Percentiles rank a stretch among this genome's conserved stretches.
These are phyloP conservation scores for Cercophora scortea DNA, from an alignment of 495 filamentous ascomycete genomes.

Conservation along the genomic window DNA sequence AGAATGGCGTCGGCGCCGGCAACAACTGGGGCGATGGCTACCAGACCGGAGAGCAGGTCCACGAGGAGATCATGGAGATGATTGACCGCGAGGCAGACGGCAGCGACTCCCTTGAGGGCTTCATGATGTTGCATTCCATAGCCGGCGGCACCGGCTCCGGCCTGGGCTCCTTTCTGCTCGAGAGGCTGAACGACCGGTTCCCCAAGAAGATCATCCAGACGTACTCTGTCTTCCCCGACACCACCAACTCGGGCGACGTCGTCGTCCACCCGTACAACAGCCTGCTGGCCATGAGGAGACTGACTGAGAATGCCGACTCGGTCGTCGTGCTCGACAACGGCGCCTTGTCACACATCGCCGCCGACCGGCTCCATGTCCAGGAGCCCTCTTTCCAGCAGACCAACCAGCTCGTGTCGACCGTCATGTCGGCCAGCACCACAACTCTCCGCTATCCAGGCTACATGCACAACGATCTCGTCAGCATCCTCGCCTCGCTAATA, in stretches of 20 bases:
- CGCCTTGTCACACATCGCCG: constrained; percentile 86
- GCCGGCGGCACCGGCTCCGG: constrained; percentile 95
- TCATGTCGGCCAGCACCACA: constrained; percentile 97
- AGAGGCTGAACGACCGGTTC: constrained; percentile 92
- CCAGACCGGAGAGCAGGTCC: constrained; percentile 79
- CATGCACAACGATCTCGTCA: constrained; percentile 98
- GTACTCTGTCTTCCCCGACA: constrained; percentile 96
- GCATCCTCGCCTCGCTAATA: constrained; percentile 91
- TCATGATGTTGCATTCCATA: constrained; percentile 98
- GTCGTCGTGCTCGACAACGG: constrained; percentile 98
- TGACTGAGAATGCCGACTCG: constrained; percentile 95
- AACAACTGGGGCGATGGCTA: constrained; percentile 99
- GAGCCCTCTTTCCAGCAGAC: constrained; percentile 94
- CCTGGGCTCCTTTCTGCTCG: constrained; percentile 88
- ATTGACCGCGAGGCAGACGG: constrained; percentile 98
- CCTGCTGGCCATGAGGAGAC: constrained; percentile 77
- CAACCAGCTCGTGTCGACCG: constrained; percentile 93
- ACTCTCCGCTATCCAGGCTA: constrained; percentile 95
- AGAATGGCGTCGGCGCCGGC: constrained; percentile 83
- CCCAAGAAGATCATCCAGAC: constrained; percentile 99
- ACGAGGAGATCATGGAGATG: constrained; percentile 99
- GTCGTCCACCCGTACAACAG: constrained; percentile 99
- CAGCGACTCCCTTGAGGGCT: constrained; percentile 95
- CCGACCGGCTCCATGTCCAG: constrained; percentile 87
- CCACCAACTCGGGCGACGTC: constrained; percentile 72